Percentiles rank a stretch among this genome's conserved stretches.
These are phyloP conservation scores for Craterostigma plantagineum DNA, from an alignment of 257 asterid species.

Conservation along the genomic window DNA sequence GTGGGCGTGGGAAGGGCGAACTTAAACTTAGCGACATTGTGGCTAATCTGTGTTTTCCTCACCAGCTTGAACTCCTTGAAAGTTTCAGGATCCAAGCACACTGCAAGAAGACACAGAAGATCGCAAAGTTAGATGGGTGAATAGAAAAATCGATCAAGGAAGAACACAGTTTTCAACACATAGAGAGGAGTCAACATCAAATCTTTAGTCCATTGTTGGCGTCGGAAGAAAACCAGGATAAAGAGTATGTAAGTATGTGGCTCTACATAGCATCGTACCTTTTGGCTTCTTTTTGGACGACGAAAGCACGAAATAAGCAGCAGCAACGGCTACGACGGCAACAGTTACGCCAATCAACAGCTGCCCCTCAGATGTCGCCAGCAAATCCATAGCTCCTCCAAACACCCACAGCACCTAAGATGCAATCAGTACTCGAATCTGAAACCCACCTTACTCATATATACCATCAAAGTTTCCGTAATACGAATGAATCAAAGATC, in stretches of 20 bases:
- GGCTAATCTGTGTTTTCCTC: constrained; percentile 70
- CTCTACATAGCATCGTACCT: constrained; percentile 33
- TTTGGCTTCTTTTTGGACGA: constrained; percentile 39
- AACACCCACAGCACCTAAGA: constrained; percentile 11
- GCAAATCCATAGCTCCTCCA: constrained; percentile 38
- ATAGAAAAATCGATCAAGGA: background rate
- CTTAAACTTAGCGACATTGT: constrained; percentile 86
- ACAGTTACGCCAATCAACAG: constrained; percentile 42
- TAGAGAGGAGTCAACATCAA: too few relatives aligned
- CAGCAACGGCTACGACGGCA: constrained; percentile 43
- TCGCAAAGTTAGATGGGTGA: too few relatives aligned
- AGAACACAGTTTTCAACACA: background rate
- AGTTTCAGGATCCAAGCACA: constrained; percentile 65
- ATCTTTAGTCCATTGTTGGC: too few relatives aligned
- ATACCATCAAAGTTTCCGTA: too few relatives aligned
- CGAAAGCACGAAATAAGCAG: constrained; percentile 37
- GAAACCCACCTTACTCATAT: too few relatives aligned
- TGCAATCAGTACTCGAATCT: background rate
- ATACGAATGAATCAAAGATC: too few relatives aligned
- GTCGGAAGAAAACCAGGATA: too few relatives aligned
- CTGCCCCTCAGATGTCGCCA: constrained; percentile 62
- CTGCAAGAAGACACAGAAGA: constrained; percentile 24
- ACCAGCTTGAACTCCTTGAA: constrained; percentile 86
- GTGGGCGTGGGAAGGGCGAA: constrained; percentile 81
- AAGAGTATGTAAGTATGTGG: too few relatives aligned